phyloP scores from a whole-genome alignment of 2,329 filamentous ascomycete genomes.

The Westerdykella ornata region DNA sequence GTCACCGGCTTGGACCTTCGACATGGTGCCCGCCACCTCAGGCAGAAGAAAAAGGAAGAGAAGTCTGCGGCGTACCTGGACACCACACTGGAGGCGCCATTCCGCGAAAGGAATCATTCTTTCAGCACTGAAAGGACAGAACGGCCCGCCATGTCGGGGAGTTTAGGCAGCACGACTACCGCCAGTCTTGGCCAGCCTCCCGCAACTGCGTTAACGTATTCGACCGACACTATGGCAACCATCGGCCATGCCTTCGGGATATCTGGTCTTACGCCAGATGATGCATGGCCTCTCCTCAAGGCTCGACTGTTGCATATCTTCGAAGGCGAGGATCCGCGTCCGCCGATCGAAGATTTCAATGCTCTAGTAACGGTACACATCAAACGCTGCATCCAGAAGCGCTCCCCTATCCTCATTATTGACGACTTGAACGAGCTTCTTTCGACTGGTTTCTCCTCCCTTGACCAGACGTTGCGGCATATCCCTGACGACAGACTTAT shows the following conservation, averaged over 20 bases:
- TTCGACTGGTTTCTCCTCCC: slow-evolving; percentile 72
- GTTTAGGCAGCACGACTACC: slow-evolving; percentile 18
- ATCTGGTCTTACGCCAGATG: slow-evolving; percentile 52
- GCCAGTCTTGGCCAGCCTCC: slow-evolving; percentile 14
- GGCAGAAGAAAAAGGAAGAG: slow-evolving; percentile 62
- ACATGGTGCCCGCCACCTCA: slow-evolving; percentile 66
- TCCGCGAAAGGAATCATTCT: slow-evolving; percentile 33
- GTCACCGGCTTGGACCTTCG: slow-evolving; percentile 74
- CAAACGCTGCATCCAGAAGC: slow-evolving; percentile 67
- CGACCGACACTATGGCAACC: slow-evolving; percentile 38
- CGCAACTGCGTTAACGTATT: slow-evolving; percentile 25
- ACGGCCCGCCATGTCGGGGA: slow-evolving; percentile 27
- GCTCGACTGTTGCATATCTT: slow-evolving; percentile 71
- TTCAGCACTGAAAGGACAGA: slow-evolving; percentile 36
- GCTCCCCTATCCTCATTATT: slow-evolving; percentile 62
- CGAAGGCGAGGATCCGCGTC: slow-evolving; percentile 69
- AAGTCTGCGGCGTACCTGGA: slow-evolving; percentile 40
- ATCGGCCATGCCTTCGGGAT: slow-evolving; percentile 45
- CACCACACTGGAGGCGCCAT: slow-evolving; percentile 26
- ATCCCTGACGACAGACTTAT: slow-evolving; percentile 84
- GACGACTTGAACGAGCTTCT: slow-evolving; percentile 72
- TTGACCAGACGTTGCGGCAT: slow-evolving; percentile 74
- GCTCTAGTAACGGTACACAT: slow-evolving; percentile 72
- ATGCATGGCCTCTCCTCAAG: slow-evolving; percentile 76
- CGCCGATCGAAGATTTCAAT: slow-evolving; percentile 82